Evolutionary conservation across 108 stramenopile genomes (phyloP).

Genomic region (Skeletonema grethae): DNA sequence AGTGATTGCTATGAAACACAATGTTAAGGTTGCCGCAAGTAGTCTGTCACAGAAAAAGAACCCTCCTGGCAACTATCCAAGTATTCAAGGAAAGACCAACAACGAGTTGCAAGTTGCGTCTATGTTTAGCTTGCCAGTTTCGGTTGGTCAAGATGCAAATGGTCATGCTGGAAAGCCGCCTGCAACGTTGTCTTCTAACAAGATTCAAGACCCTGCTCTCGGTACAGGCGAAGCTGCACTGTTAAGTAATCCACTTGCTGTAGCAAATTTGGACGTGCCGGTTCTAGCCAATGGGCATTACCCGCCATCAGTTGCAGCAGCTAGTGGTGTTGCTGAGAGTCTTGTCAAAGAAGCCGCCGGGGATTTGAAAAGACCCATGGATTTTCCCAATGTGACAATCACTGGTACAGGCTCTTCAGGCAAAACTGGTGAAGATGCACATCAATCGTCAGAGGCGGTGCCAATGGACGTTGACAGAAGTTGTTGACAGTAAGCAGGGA

Average conservation of each 20-base stretch:
- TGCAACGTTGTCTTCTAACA: not conserved
- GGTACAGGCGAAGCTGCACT: too few species aligned
- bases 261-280: not conserved
- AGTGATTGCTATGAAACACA: not conserved
- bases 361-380: not conserved
- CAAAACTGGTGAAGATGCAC: not conserved
- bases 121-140: not conserved
- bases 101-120: not conserved
- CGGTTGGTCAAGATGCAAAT: not conserved
- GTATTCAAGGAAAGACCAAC: not conserved
- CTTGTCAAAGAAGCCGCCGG: not conserved
- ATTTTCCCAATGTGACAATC: not conserved
- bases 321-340: not conserved
- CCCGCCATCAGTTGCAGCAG: not conserved
- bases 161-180: not conserved
- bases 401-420: not conserved
- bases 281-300: not conserved
- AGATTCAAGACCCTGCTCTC: not conserved
- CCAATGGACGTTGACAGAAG: constrained; percentile 1
- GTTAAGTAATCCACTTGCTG: not conserved
- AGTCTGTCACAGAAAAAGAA: not conserved
- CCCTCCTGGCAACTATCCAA: not conserved
- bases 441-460: not conserved
- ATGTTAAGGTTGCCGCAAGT: not conserved
- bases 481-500: not conserved